A percentile compares a stretch with the other conserved stretches of the same genome.
Evolutionary conservation across 2,329 filamentous ascomycete genomes (phyloP).

Genomic region (Corniculantispora saksenae): DNA sequence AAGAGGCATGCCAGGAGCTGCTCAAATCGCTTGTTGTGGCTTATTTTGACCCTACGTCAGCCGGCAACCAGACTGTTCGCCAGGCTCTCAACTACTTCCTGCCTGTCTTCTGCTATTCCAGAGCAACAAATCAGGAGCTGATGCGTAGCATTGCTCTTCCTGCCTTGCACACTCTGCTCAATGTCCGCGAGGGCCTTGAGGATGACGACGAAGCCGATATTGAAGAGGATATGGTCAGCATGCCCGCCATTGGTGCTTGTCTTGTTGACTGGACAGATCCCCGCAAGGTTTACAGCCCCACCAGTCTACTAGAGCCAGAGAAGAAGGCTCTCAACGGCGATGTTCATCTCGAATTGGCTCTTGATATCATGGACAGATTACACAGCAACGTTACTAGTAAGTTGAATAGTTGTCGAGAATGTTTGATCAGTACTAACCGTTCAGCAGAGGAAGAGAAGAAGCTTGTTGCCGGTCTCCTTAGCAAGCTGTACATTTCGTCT

Average conservation of each 20-base stretch:
- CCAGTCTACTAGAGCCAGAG: slow-evolving; percentile 52
- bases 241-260: slow-evolving; percentile 77
- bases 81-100: slow-evolving; percentile 93
- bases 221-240: slow-evolving; percentile 75
- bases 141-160: slow-evolving; percentile 76
- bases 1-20: slow-evolving; percentile 68
- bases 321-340: slow-evolving; percentile 71
- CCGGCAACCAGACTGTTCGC: slow-evolving; percentile 76
- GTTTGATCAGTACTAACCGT: slow-evolving; percentile 29
- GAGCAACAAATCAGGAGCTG: slow-evolving; percentile 76
- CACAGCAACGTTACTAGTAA: slow-evolving; percentile 67
- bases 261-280: slow-evolving; percentile 95
- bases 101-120: slow-evolving; percentile 89
- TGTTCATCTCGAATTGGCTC: slow-evolving; percentile 77
- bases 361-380: slow-evolving; percentile 74
- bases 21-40: slow-evolving; percentile 80
- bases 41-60: slow-evolving; percentile 86
- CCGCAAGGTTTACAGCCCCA: slow-evolving; percentile 67
- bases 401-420: slow-evolving; percentile 31
- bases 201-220: slow-evolving; percentile 77
- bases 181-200: slow-evolving; percentile 69
- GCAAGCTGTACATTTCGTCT: slow-evolving; percentile 78
- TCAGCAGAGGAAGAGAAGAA: slow-evolving; percentile 80
- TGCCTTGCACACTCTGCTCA: slow-evolving; percentile 73
- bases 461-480: slow-evolving; percentile 72